These are phyloP conservation scores for Dendrothele bispora DNA, from an alignment of 768 basidiomycete species.

Conservation along the genomic window DNA sequence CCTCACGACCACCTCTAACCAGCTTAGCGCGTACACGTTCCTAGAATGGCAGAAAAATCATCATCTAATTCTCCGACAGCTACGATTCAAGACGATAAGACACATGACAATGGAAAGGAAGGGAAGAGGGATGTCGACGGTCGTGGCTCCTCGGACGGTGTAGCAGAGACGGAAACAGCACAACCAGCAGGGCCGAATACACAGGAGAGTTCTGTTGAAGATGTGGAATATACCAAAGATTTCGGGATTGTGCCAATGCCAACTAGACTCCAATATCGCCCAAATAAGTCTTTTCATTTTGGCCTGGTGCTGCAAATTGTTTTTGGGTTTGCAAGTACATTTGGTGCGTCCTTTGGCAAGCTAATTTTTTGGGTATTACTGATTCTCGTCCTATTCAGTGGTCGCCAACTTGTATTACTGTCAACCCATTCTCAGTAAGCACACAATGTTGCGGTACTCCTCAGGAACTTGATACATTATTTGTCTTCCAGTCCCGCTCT, in stretches of 20 bases:
- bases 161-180: too few species aligned
- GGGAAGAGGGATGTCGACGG: too few species aligned
- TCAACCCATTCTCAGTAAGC: conserved; percentile 75
- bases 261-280: conserved; percentile 48
- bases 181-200: too few species aligned
- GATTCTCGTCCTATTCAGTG: not conserved
- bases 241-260: conserved; percentile 70
- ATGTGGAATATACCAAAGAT: conserved; percentile 46
- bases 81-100: too few species aligned
- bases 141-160: too few species aligned
- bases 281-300: conserved; percentile 48
- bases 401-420: conserved; percentile 82
- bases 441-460: not conserved
- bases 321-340: conserved; percentile 66
- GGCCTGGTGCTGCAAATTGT: conserved; percentile 51
- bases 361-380: not conserved
- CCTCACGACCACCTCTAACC: too few species aligned
- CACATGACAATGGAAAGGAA: too few species aligned
- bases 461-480: not conserved
- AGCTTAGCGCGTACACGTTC: too few species aligned
- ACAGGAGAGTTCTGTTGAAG: too few species aligned
- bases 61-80: too few species aligned
- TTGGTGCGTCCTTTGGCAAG: conserved; percentile 32
- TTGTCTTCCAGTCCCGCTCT: conserved; percentile 36
- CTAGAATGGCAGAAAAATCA: too few species aligned